Conservation (phyloP, 1,139 yeast genomes). For the Blastobotrys apis region DNA sequence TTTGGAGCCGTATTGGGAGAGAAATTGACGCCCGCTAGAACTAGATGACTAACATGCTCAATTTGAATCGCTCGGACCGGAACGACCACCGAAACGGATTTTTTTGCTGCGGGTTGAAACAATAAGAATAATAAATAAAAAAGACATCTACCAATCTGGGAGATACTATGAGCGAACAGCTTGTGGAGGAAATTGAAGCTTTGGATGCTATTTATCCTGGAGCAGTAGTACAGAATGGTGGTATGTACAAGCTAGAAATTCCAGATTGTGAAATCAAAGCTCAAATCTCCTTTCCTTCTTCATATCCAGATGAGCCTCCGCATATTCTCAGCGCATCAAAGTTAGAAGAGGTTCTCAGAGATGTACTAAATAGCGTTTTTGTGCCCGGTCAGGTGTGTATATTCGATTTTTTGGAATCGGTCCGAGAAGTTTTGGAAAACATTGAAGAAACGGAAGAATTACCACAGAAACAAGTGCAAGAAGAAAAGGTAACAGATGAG, state of each 20-base stretch:
- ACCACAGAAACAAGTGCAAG: conserved; percentile 20
- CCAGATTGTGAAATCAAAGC: conserved; percentile 61
- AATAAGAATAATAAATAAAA: neutral
- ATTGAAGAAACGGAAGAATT: conserved; percentile 26
- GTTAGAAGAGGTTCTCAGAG: conserved; percentile 38
- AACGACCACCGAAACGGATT: no score
- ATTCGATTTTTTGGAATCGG: conserved; percentile 69
- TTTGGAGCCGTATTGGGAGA: no score
- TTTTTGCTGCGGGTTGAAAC: no score
- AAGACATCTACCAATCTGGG: neutral
- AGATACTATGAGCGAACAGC: conserved; percentile 41
- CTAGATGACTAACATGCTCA: no score
- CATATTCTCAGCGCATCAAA: conserved; percentile 30
- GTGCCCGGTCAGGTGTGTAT: conserved; percentile 65
- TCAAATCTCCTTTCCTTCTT: conserved; percentile 62
- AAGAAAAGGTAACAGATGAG: conserved; percentile 22
- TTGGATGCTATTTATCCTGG: conserved; percentile 88
- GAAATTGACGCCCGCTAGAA: no score
- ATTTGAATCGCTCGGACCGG: no score
- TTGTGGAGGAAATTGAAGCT: conserved; percentile 75
- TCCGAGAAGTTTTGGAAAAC: conserved; percentile 40
- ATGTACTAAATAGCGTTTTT: conserved; percentile 49
- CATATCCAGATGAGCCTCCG: conserved; percentile 66
- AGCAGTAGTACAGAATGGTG: conserved; percentile 41
- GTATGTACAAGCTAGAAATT: conserved; percentile 48